phyloP scores from a whole-genome alignment of 805 yeast genomes.

The Kregervanrija delftensis region DNA sequence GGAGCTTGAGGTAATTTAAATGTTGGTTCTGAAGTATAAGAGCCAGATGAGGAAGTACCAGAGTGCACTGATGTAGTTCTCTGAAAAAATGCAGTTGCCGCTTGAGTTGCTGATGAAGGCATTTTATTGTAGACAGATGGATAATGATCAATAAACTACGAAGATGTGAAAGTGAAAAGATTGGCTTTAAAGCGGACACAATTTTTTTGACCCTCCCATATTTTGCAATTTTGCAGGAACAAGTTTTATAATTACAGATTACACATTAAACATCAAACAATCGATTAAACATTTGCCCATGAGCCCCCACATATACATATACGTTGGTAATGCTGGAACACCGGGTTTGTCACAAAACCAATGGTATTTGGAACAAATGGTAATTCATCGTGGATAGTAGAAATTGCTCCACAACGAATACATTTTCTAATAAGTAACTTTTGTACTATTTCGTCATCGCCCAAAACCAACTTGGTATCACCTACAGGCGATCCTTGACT shows the following conservation, averaged over 20 bases:
- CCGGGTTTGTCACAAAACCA: conserved; percentile 23
- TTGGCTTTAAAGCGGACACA: no score
- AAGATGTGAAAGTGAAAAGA: no score
- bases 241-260: no score
- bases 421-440: conserved; percentile 24
- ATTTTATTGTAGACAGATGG: no score
- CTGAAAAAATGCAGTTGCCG: no score
- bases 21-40: no score
- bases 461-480: neutral
- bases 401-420: conserved; percentile 29
- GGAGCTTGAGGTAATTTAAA: neutral
- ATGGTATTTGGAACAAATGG: conserved; percentile 24
- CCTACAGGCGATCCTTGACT: neutral
- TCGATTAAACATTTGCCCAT: conserved; percentile 44
- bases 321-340: conserved; percentile 41
- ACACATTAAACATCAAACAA: neutral
- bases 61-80: no score
- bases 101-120: no score
- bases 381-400: conserved; percentile 31
- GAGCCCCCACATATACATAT: conserved; percentile 75
- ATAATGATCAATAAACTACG: no score
- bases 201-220: no score
- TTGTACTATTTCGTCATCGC: conserved; percentile 1
- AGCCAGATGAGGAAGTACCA: no score
- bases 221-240: no score